Conservation (phyloP, 108 stramenopile species). For the Heterococcus sp. region DNA sequence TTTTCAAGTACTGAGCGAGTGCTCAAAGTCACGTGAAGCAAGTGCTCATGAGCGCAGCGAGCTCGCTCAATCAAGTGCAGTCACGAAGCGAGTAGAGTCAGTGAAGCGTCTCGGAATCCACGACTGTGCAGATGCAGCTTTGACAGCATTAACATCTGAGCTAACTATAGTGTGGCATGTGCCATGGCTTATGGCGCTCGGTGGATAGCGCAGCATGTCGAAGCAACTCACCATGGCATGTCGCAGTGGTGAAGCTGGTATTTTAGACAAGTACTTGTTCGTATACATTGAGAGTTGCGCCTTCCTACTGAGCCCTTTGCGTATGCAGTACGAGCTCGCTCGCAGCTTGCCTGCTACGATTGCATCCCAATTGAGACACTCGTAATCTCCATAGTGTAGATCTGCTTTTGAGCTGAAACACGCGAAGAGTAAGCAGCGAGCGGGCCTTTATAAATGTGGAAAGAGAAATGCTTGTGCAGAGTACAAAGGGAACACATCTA, state of each 20-base stretch:
- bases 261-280: constrained; percentile 31
- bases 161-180: too few relatives aligned
- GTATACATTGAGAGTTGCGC: constrained; percentile 19
- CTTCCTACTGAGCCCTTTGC: constrained; percentile 32
- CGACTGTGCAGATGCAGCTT: too few relatives aligned
- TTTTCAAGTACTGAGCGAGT: too few relatives aligned
- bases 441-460: not conserved
- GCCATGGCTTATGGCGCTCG: too few relatives aligned
- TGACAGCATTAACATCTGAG: too few relatives aligned
- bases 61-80: too few relatives aligned
- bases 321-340: constrained; percentile 30
- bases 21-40: too few relatives aligned
- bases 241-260: constrained; percentile 11
- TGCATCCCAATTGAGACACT: constrained; percentile 28
- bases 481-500: not conserved
- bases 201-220: too few relatives aligned
- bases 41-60: too few relatives aligned
- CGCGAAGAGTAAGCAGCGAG: not conserved
- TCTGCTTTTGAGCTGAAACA: constrained; percentile 7
- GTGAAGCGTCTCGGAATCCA: too few relatives aligned
- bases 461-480: not conserved
- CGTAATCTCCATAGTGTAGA: constrained; percentile 35
- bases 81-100: too few relatives aligned
- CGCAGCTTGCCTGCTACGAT: constrained; percentile 18
- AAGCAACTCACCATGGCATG: constrained; percentile 14